A percentile compares a stretch with the other conserved stretches of the same genome.
Conservation (phyloP, 2,329 filamentous ascomycete species). For the Colletotrichum falcatum region DNA sequence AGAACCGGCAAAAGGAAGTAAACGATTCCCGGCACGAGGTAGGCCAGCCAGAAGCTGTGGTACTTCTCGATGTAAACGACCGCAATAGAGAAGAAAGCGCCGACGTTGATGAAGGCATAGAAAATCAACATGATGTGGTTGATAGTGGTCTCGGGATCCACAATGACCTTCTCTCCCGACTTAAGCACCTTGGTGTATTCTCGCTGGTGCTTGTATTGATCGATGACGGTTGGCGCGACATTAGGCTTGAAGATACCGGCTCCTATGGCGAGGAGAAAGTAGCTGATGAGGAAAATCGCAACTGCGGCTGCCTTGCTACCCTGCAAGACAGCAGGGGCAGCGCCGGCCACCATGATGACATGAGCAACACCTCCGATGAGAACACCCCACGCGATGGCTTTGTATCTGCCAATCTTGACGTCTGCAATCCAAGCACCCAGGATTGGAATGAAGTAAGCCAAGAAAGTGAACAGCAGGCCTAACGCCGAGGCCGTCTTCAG, state of each 20-base stretch:
- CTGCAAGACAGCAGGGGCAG: slow-evolving; percentile 57
- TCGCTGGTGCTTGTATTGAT: slow-evolving; percentile 64
- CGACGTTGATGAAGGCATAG: slow-evolving; percentile 67
- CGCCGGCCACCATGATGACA: slow-evolving; percentile 74
- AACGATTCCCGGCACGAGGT: slow-evolving; percentile 60
- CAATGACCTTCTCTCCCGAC: slow-evolving; percentile 73
- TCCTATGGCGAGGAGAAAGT: slow-evolving; percentile 67
- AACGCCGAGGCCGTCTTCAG: slow-evolving; percentile 64
- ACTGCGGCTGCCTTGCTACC: slow-evolving; percentile 61
- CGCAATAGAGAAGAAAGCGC: slow-evolving; percentile 63
- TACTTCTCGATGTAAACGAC: slow-evolving; percentile 66
- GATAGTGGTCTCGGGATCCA: slow-evolving; percentile 75
- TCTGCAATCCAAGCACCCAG: slow-evolving; percentile 71
- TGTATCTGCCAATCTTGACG: slow-evolving; percentile 76
- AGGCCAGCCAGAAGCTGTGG: slow-evolving; percentile 62
- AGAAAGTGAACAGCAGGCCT: slow-evolving; percentile 65
- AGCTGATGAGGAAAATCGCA: slow-evolving; percentile 71
- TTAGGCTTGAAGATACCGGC: slow-evolving; percentile 80
- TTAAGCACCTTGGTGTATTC: slow-evolving; percentile 59
- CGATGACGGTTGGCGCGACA: slow-evolving; percentile 75
- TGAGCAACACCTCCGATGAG: slow-evolving; percentile 75
- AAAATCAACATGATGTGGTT: slow-evolving; percentile 76
- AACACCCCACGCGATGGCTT: slow-evolving; percentile 79
- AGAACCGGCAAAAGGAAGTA: slow-evolving; percentile 71
- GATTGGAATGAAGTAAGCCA: slow-evolving; percentile 69